phyloP scores from a whole-genome alignment of 192 early-diverging fungal species.

The Umbelopsis sp. region DNA sequence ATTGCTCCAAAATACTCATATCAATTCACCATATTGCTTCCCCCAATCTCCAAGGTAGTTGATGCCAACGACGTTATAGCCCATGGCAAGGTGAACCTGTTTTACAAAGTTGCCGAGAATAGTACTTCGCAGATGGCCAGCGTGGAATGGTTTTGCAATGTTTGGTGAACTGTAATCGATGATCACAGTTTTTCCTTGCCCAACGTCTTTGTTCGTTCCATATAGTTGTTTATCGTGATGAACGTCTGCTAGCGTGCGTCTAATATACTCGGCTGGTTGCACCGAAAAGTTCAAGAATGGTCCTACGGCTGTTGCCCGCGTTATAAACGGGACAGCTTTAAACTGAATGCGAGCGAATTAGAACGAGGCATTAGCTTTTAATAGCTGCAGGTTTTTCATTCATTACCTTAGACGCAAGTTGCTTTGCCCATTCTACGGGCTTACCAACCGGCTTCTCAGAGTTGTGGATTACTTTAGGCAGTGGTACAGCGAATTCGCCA shows the following conservation, averaged over 20 bases:
- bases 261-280: constrained; percentile 47
- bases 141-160: constrained; percentile 98
- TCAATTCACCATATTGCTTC: constrained; percentile 86
- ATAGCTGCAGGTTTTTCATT: not conserved
- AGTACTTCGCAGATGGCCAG: constrained; percentile 93
- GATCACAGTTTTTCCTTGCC: constrained; percentile 68
- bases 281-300: constrained; percentile 72
- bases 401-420: constrained; percentile 19
- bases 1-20: not conserved
- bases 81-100: constrained; percentile 75
- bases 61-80: constrained; percentile 80
- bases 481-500: constrained; percentile 23
- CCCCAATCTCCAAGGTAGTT: constrained; percentile 99
- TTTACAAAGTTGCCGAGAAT: constrained; percentile 93
- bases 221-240: constrained; percentile 48
- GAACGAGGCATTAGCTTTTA: not conserved
- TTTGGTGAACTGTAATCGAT: constrained; percentile 96
- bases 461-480: constrained; percentile 12
- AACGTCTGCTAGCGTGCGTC: constrained; percentile 55
- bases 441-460: not conserved
- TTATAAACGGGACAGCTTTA: constrained; percentile 46
- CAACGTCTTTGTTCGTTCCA: constrained; percentile 53
- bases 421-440: constrained; percentile 15
- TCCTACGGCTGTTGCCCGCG: constrained; percentile 51
- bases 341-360: constrained; percentile 33